Conservation (phyloP, 371 early-diverging fungal genomes). For the Nematocida parisii region DNA sequence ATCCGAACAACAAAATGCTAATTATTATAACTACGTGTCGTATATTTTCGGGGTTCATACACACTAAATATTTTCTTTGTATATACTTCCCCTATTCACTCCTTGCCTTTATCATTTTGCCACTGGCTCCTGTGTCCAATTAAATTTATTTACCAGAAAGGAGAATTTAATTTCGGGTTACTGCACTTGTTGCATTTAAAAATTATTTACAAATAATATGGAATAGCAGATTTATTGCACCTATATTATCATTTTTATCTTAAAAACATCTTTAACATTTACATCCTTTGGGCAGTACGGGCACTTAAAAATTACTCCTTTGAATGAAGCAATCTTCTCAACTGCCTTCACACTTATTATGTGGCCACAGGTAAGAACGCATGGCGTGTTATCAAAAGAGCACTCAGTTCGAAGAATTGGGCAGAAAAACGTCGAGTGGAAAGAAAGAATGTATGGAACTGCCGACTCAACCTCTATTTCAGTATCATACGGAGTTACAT, state of each 20-base stretch:
- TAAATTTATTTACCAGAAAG: too few species aligned
- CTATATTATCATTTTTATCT: conserved; percentile 29
- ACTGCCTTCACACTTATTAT: conserved; percentile 35
- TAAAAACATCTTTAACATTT: conserved; percentile 38
- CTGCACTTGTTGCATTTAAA: neutral
- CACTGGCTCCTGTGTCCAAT: too few species aligned
- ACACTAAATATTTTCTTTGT: too few species aligned
- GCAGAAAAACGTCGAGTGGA: conserved; percentile 58
- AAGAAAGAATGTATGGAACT: conserved; percentile 34
- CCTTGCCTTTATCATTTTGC: too few species aligned
- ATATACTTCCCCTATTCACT: too few species aligned
- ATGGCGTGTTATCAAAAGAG: conserved; percentile 45
- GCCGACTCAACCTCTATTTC: conserved; percentile 44
- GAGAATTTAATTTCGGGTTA: neutral
- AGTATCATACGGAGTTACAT: conserved; percentile 37
- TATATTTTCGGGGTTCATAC: too few species aligned
- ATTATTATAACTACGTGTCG: neutral
- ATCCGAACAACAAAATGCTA: neutral
- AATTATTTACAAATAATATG: neutral
- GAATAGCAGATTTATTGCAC: too few species aligned
- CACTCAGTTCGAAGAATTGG: conserved; percentile 53
- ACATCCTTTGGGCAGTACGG: conserved; percentile 56
- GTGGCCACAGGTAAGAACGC: conserved; percentile 55
- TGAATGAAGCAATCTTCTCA: conserved; percentile 43
- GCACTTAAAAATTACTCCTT: conserved; percentile 44